Evolutionary conservation across 202 grass and related monocot species (phyloP), one percentile per base, ranked within the genome.

Genomic region (Carex sylvatica): DNA sequence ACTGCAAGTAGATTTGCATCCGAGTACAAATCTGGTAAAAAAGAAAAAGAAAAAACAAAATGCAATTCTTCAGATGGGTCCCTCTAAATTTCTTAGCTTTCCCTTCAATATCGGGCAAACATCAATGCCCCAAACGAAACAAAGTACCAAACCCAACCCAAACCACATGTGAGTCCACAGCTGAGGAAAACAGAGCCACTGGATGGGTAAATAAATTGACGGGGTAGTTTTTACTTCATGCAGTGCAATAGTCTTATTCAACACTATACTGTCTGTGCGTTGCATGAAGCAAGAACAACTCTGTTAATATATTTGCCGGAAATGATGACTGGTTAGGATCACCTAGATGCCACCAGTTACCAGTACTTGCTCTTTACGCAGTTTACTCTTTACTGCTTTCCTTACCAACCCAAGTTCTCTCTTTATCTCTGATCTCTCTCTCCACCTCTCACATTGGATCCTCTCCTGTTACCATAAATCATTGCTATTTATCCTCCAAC

Each of bases 361-460:
- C 30, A 68, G 79, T 87, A 65, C 85, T 82, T 65, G 47, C 66
- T 82, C 78, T 86, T 82, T 86, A 74, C 46, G 52, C 69, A 49
- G 36, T 49, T 49, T 72, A 71, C 68, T 71, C 65, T 72, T 51
- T 54, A 86, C 84, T 82, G 26, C 78, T 64, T 74, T 36, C 12
- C 58, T 82, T 80, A 55, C 71, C 70, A 87, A 79, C 86, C 47
- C 30, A 30, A 65, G 18, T 40, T 82, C 18, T 74, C 35, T 38
- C 35, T 70, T 62, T 61, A 20, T 38, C 13, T 62, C 35, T 75
- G 36, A 38, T 11, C 38, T 11, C 77, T 73, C 64, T 63, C 53
- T 75, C 67, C 2, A 22, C 74, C 51, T 60, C 69, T 87, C 67
- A 40, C 79, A 31, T 56, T 67, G 77, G 58, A 20, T 64, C 11